Conservation (phyloP, 768 basidiomycete species). For the Crepidotus variabilis region DNA sequence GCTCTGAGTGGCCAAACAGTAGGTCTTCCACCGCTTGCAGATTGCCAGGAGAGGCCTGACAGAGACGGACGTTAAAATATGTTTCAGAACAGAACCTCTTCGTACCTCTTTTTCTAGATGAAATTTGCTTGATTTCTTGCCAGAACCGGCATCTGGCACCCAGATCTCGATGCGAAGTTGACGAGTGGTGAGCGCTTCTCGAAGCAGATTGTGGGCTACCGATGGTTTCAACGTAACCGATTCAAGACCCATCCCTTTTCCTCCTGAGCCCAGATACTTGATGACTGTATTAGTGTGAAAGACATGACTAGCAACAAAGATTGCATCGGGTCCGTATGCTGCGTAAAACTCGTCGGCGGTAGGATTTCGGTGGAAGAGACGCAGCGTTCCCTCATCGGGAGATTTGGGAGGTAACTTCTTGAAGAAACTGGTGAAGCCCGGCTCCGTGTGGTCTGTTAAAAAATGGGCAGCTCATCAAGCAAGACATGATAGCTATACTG, state of each 20-base stretch:
- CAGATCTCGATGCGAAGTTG: conserved; percentile 95
- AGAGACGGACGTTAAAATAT: not conserved
- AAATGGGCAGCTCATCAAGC: not conserved
- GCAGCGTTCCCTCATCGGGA: conserved; percentile 75
- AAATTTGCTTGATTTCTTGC: conserved; percentile 76
- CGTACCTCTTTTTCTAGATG: conserved; percentile 75
- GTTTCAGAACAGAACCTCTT: not conserved
- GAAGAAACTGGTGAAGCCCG: conserved; percentile 77
- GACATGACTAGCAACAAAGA: conserved; percentile 79
- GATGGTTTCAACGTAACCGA: conserved; percentile 74
- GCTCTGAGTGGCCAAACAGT: conserved; percentile 78
- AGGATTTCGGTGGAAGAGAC: conserved; percentile 72
- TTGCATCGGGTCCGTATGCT: conserved; percentile 86
- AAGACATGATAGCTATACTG: not conserved
- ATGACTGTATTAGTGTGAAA: conserved; percentile 89
- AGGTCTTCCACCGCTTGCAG: conserved; percentile 74
- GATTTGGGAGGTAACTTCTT: conserved; percentile 58
- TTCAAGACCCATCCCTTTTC: conserved; percentile 58
- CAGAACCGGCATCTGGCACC: conserved; percentile 65
- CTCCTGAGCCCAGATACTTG: conserved; percentile 78
- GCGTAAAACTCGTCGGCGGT: conserved; percentile 69
- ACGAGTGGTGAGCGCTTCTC: conserved; percentile 86
- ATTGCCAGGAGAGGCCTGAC: conserved; percentile 62
- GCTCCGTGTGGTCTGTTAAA: conserved; percentile 60
- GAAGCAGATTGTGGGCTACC: conserved; percentile 76